Evolutionary conservation across 805 yeast genomes (phyloP).

Genomic region (Kregervanrija pseudodelftensis): DNA sequence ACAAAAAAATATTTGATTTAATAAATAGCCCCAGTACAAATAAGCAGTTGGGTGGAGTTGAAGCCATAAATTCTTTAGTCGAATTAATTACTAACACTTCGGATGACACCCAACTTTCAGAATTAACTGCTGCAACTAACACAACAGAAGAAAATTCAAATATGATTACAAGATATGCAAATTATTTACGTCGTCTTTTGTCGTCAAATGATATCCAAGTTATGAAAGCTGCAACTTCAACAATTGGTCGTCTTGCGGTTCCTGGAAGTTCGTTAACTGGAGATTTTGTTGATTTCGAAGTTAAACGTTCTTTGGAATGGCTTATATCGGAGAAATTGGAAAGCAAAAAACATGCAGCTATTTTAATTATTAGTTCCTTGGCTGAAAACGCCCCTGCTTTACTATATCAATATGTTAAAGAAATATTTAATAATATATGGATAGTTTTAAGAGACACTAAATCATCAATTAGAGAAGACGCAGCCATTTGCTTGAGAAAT

Average conservation of each 20-base stretch:
- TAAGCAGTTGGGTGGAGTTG: constrained; percentile 82
- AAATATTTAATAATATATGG: constrained; percentile 81
- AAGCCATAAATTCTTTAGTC: constrained; percentile 83
- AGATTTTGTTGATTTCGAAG: constrained; percentile 89
- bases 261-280: constrained; percentile 88
- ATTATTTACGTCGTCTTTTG: constrained; percentile 71
- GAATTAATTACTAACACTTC: constrained; percentile 70
- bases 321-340: constrained; percentile 83
- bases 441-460: constrained; percentile 77
- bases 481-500: constrained; percentile 72
- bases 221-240: constrained; percentile 79
- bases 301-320: constrained; percentile 86
- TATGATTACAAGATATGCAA: constrained; percentile 86
- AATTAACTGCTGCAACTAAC: constrained; percentile 27
- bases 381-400: constrained; percentile 85
- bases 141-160: constrained; percentile 68
- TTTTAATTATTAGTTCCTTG: constrained; percentile 71
- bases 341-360: constrained; percentile 83
- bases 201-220: constrained; percentile 79
- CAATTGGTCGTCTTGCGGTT: constrained; percentile 81
- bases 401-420: constrained; percentile 68
- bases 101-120: constrained; percentile 24
- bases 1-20: constrained; percentile 79
- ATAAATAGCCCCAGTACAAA: constrained; percentile 65
- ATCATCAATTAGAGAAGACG: constrained; percentile 66